Evolutionary conservation across 192 early-diverging fungal genomes (phyloP).

Genomic region (Backusella westeae): DNA sequence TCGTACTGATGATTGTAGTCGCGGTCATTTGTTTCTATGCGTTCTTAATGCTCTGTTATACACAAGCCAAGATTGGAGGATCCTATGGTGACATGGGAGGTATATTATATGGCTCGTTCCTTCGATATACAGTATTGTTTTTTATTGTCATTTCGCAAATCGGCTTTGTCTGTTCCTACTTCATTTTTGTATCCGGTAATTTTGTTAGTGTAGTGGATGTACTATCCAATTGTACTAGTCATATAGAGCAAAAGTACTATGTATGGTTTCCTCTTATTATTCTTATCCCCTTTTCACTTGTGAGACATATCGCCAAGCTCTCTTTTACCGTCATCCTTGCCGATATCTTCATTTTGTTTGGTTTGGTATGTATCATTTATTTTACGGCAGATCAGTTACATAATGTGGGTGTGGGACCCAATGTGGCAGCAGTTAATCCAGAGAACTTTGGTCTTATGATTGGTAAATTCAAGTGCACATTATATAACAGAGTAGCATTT

Average conservation of each 20-base stretch:
- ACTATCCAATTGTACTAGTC: constrained; percentile 56
- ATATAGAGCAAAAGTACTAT: constrained; percentile 65
- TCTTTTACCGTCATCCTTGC: constrained; percentile 66
- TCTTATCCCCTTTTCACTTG: constrained; percentile 67
- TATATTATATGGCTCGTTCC: constrained; percentile 41
- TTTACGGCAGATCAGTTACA: constrained; percentile 51
- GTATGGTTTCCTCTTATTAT: constrained; percentile 74
- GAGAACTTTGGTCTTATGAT: constrained; percentile 67
- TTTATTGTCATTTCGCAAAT: constrained; percentile 67
- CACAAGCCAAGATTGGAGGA: constrained; percentile 49
- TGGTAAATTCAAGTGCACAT: constrained; percentile 55
- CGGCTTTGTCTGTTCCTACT: constrained; percentile 87
- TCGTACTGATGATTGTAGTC: constrained; percentile 55
- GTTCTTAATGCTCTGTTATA: constrained; percentile 46
- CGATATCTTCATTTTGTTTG: constrained; percentile 72
- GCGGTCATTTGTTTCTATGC: constrained; percentile 60
- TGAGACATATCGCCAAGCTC: constrained; percentile 57
- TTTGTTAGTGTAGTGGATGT: constrained; percentile 67
- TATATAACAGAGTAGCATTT: background rate
- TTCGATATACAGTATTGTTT: constrained; percentile 35
- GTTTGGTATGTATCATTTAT: constrained; percentile 62
- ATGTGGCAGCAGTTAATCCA: constrained; percentile 59
- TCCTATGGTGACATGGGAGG: constrained; percentile 60
- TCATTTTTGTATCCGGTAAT: constrained; percentile 87
- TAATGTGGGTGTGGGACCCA: constrained; percentile 42